Evolutionary conservation across 176 grass and related monocot genomes (phyloP), one percentile per base, ranked within the genome.

Genomic region (Avena eriantha): DNA sequence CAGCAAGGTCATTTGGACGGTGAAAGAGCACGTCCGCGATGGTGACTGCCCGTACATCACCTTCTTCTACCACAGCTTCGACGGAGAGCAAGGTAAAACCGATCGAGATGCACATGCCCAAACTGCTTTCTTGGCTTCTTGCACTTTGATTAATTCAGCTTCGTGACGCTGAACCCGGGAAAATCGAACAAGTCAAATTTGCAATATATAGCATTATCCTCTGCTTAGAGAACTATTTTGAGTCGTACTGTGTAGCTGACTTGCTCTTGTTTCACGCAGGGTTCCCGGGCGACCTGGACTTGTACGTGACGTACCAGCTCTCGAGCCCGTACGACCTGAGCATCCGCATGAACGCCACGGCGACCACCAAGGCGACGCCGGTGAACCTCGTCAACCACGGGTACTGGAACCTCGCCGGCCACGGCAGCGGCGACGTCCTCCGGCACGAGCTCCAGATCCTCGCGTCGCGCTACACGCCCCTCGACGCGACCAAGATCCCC

Each of bases 301-400:
- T 94, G 46, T 91, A 91, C 85, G 95, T 92, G 22, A 97, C 95
- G 13, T 97, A 97, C 86, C 76, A 83, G 83, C 84, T 97, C 16
- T 88, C 92, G 0, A 45, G 59, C 43, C 73, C 80, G 0, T 91
- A 94, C 69, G 86, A 91, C 3, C 73, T 97, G 4, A 87, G 88
- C 63, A 53, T 94, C 29, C 46, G 7, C 73, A 97, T 97, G 95
- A 82, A 87, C 54, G 92, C 84, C 24, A 91, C 86, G 78, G 84
- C 92, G 21, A 33, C 57, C 10, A 77, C 34, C 84, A 94, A 89
- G 89, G 88, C 90, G 5, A 97, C 95, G 56, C 92, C 95, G 24
- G 90, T 94, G 83, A 97, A 94, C 90, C 41, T 97, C 12, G 88
- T 79, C 31, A 87, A 97, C 80, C 92, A 97, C 79, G 86, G 76